Conservation (phyloP, 306 rosid species). For the Cicer yamashitae region DNA sequence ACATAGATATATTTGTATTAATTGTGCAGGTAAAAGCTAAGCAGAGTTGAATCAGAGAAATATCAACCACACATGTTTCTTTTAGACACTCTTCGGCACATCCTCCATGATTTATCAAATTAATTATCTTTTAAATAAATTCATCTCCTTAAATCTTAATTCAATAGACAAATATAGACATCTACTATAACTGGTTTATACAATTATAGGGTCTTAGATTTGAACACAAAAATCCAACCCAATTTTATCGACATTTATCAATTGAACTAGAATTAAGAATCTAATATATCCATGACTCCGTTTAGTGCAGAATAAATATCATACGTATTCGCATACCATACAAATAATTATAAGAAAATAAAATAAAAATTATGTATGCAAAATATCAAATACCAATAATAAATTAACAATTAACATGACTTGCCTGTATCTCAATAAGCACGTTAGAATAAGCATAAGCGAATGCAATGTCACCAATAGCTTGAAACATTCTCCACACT, state of each 20-base stretch:
- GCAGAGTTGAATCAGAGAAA: not conserved
- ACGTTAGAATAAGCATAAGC: constrained; percentile 96
- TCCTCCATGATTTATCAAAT: not conserved
- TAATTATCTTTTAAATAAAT: not conserved
- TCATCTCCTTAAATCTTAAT: too few relatives aligned
- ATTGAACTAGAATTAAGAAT: too few relatives aligned
- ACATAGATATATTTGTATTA: not conserved
- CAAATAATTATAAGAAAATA: not conserved
- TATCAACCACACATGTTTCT: not conserved
- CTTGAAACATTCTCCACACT: constrained; percentile 83
- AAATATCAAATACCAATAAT: not conserved
- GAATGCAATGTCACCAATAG: constrained; percentile 94
- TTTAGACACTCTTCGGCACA: not conserved
- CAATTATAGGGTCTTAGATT: too few relatives aligned
- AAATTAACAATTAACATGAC: not conserved
- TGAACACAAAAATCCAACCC: too few relatives aligned
- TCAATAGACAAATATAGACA: too few relatives aligned
- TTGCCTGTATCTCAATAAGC: constrained; percentile 93
- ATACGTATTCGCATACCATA: not conserved
- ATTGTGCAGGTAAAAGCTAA: not conserved
- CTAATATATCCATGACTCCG: too few relatives aligned
- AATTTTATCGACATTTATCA: too few relatives aligned
- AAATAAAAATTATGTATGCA: not conserved
- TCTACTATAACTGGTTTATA: too few relatives aligned
- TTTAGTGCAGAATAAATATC: too few relatives aligned